Evolutionary conservation across 176 grass and related monocot genomes (phyloP).

Genomic region (Avena sativa): DNA sequence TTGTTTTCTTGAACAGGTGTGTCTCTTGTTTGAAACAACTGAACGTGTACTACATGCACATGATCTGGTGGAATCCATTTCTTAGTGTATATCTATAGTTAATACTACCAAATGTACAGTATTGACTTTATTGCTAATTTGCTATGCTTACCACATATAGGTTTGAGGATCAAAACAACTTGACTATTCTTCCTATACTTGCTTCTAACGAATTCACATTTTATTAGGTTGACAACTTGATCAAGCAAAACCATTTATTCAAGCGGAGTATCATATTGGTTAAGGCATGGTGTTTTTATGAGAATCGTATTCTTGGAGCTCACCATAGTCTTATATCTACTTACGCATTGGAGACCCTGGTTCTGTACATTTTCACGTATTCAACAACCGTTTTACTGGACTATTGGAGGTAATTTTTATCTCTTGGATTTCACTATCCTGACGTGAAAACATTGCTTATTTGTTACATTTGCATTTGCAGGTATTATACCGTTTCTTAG

Average conservation of each 20-base stretch:
- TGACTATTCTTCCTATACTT: constrained; percentile 46
- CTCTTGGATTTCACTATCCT: constrained; percentile 29
- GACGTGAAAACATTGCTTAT: constrained; percentile 37
- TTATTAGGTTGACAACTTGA: constrained; percentile 73
- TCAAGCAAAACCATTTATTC: constrained; percentile 84
- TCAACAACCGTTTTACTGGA: constrained; percentile 84
- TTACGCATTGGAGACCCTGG: constrained; percentile 94
- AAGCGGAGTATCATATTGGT: constrained; percentile 98
- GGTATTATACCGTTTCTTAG: constrained; percentile 94
- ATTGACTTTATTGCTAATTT: neutral
- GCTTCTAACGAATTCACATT: constrained; percentile 46
- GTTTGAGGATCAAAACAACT: constrained; percentile 5
- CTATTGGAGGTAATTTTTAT: constrained; percentile 79
- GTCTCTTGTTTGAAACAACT: constrained; percentile 36
- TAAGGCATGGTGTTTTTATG: constrained; percentile 98
- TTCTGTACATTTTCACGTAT: constrained; percentile 98
- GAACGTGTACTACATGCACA: constrained; percentile 21
- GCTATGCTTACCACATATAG: constrained; percentile 25
- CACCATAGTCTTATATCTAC: constrained; percentile 99
- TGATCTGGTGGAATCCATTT: neutral
- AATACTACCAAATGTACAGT: constrained; percentile 16
- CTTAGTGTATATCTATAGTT: constrained; percentile 6
- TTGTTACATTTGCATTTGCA: constrained; percentile 47
- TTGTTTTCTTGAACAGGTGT: constrained; percentile 96
- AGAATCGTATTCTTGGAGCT: constrained; percentile 97